phyloP scores from a whole-genome alignment of 2,329 filamentous ascomycete genomes.

The Coniochaeta sp. region DNA sequence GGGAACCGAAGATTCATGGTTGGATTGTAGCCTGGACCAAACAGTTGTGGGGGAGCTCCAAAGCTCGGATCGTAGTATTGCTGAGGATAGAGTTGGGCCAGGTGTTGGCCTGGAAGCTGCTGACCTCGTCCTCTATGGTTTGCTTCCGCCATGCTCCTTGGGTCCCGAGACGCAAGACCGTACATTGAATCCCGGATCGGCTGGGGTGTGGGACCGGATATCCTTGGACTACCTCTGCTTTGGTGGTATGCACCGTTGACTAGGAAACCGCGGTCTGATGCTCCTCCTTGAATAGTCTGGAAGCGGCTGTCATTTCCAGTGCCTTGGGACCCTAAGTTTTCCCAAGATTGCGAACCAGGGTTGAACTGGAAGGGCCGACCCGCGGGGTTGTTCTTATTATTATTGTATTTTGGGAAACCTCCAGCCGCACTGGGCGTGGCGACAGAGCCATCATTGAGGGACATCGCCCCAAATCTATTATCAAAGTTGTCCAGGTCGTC shows the following conservation, averaged over 20 bases:
- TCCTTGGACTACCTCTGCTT: slow-evolving; percentile 8
- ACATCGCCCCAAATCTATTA: slow-evolving; percentile 10
- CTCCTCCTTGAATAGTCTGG: slow-evolving; percentile 26
- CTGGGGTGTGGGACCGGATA: slow-evolving; percentile 19
- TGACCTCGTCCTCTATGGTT: slow-evolving; percentile 25
- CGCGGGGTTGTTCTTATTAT: slow-evolving; percentile 9
- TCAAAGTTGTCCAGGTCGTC: not conserved
- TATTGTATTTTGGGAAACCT: slow-evolving; percentile 5
- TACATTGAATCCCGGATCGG: slow-evolving; percentile 28
- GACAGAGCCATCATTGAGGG: slow-evolving; percentile 21
- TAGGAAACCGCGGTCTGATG: slow-evolving; percentile 29
- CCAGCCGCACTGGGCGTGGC: slow-evolving; percentile 11
- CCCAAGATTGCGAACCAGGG: slow-evolving; percentile 39
- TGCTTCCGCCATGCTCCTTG: slow-evolving; percentile 14
- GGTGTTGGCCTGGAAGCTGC: slow-evolving; percentile 7
- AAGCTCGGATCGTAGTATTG: not conserved
- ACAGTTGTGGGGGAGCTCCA: not conserved
- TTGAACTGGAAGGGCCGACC: slow-evolving; percentile 37
- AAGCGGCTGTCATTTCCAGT: slow-evolving; percentile 14
- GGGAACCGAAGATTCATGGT: not conserved
- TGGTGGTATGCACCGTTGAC: slow-evolving; percentile 22
- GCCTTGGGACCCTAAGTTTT: slow-evolving; percentile 19
- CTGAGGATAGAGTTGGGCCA: not conserved
- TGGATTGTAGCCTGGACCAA: not conserved
- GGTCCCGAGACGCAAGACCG: slow-evolving; percentile 25